Conservation (phyloP, 345 rosid species). For the Euphorbia pulcherrima region DNA sequence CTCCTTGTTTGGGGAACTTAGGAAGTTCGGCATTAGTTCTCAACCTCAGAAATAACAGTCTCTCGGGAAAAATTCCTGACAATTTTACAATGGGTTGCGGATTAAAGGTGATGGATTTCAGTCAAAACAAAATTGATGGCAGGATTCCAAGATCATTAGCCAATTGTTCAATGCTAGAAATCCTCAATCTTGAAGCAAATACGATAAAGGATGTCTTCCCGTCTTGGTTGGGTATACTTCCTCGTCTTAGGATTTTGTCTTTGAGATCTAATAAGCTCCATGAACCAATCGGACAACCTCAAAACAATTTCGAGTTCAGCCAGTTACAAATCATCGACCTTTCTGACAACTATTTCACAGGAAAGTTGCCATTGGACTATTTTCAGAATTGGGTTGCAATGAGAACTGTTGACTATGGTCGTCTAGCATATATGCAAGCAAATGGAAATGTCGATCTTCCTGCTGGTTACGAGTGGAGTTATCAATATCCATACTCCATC, state of each 20-base stretch:
- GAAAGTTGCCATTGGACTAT: not conserved
- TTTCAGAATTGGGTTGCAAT: not conserved
- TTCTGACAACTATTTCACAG: not conserved
- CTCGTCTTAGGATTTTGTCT: not conserved
- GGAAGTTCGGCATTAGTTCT: not conserved
- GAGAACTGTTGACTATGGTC: not conserved
- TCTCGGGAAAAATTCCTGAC: not conserved
- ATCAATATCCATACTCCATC: not conserved
- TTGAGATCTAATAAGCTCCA: not conserved
- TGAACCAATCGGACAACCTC: not conserved
- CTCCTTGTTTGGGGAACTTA: not conserved
- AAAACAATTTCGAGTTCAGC: not conserved
- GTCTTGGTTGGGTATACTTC: conserved; percentile 3
- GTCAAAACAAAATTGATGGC: not conserved
- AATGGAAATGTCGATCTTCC: not conserved
- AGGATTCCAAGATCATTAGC: not conserved
- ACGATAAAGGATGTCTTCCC: conserved; percentile 2
- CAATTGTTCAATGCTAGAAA: conserved; percentile 4
- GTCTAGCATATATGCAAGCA: not conserved
- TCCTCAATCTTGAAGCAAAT: not conserved
- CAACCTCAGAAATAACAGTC: not conserved
- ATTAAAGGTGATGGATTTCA: not conserved
- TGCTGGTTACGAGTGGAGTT: not conserved
- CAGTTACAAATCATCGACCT: conserved; percentile 1
- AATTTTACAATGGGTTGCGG: not conserved